A percentile compares a stretch with the other conserved stretches of the same genome.
Conservation (phyloP, 805 yeast genomes). For the Yamadazyma sp. region DNA sequence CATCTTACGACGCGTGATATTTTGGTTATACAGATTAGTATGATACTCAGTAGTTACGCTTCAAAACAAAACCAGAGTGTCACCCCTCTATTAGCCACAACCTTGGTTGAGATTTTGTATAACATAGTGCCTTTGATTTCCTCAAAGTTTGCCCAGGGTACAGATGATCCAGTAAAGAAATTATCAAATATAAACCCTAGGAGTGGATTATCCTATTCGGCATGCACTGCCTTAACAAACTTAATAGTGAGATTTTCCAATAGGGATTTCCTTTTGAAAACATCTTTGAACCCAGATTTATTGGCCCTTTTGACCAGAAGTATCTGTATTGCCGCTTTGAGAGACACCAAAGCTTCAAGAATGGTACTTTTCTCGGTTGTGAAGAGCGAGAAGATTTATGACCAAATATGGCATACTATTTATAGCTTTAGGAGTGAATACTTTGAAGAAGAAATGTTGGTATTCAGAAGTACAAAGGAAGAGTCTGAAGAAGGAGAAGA, state of each 20-base stretch:
- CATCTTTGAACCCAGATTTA: slow-evolving; percentile 49
- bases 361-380: slow-evolving; percentile 52
- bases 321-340: slow-evolving; percentile 50
- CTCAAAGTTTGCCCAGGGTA: slow-evolving; percentile 18
- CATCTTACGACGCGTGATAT: slow-evolving; percentile 61
- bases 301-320: slow-evolving; percentile 60
- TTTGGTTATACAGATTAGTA: slow-evolving; percentile 52
- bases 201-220: slow-evolving; percentile 51
- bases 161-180: slow-evolving; percentile 23
- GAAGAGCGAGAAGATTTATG: slow-evolving; percentile 40
- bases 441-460: slow-evolving; percentile 22
- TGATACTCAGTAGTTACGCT: slow-evolving; percentile 27
- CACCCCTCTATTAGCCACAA: slow-evolving; percentile 32
- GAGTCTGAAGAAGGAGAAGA: slow-evolving; percentile 13
- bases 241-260: slow-evolving; percentile 40
- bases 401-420: slow-evolving; percentile 35
- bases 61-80: slow-evolving; percentile 26
- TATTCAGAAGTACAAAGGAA: slow-evolving; percentile 17
- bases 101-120: slow-evolving; percentile 58
- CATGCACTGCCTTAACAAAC: slow-evolving; percentile 48
- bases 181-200: slow-evolving; percentile 32
- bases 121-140: slow-evolving; percentile 49
- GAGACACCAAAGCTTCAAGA: slow-evolving; percentile 51
- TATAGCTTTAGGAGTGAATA: slow-evolving; percentile 25
- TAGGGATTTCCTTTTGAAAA: slow-evolving; percentile 33